Base-by-base conservation (phyloP, 345 rosid genomes). In the Kandelia obovata region DNA sequence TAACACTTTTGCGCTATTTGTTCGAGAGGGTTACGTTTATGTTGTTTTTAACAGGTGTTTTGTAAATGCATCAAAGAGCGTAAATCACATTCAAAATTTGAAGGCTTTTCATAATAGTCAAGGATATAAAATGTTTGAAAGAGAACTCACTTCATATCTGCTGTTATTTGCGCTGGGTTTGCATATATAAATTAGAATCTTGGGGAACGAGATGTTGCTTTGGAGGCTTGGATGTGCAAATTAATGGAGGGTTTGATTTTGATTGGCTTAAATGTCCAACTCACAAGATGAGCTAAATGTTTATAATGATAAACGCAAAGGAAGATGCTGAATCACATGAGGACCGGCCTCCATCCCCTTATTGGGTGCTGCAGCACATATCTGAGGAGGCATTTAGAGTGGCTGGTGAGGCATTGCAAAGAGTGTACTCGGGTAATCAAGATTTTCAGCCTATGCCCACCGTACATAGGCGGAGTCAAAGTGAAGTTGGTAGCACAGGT, bases 251-350 rank as follows among this genome's bases (percentile, higher is more conserved):
- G 59, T 57, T 31, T 56, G 69, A 37, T 73, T 28, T 77, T 68
- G 68, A 59, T 72, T 61, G 72, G 72, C 6, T 55, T 73, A n/a
- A 35, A 66, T 27, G 43, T 28, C 17, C 31, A 28, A 61, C 47
- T 30, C 1, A 70, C 65, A 79, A 31, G 72, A 75, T 78, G 84
- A 86, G 62, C 62, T 53, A 77, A 64, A 71, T 61, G 35, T 76
- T 70, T 17, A 39, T 53, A 67, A 63, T 55, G 74, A 84, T 88
- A 90, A 84, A 83, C 64, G 73, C 75, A 63, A 81, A 76, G 34
- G 81, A 82, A 73, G 91, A 84, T 71, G 77, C 58, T 60, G 88
- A 80, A 68, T 75, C 79, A 28, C 80, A 75, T 58, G 88, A 81
- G 58, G 86, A 81, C n/a, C 73, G 57, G 77, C 53, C 79, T 20